Evolutionary conservation across 139 green algal genomes (phyloP).

Genomic region (Chlorella sp.): DNA sequence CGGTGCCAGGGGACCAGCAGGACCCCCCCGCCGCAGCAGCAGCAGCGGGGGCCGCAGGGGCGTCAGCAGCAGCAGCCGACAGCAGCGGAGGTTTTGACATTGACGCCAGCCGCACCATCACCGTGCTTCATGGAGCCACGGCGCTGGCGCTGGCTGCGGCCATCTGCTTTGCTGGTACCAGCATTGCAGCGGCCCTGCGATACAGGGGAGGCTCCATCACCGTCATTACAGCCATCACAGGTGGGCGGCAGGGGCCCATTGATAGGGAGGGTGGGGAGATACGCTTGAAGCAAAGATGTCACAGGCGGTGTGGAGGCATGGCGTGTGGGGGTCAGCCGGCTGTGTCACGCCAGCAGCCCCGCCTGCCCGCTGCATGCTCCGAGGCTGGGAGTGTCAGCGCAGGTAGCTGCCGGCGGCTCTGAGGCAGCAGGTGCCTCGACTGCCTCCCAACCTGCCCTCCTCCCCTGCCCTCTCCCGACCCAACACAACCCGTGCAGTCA

Average conservation of each 20-base stretch:
- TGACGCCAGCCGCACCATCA: constrained; percentile 15
- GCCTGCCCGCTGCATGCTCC: not conserved
- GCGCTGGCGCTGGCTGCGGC: constrained; percentile 40
- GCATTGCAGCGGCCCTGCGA: constrained; percentile 26
- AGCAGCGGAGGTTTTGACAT: not conserved
- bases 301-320: too few species aligned
- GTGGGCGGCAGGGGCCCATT: not conserved
- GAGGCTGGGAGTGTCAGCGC: too few species aligned
- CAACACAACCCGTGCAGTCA: constrained; percentile 52
- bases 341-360: too few species aligned
- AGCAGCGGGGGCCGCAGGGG: too few species aligned
- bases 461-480: not conserved
- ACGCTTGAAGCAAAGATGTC: too few species aligned
- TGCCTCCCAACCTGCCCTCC: not conserved
- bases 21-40: not conserved
- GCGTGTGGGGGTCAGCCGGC: too few species aligned
- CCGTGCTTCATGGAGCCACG: constrained; percentile 38
- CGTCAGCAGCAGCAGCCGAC: not conserved
- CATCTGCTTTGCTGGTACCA: constrained; percentile 43
- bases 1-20: not conserved
- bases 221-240: constrained; percentile 73
- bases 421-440: too few species aligned
- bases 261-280: too few species aligned
- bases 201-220: constrained; percentile 66
- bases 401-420: too few species aligned